Base-by-base conservation (phyloP, 2,329 filamentous ascomycete species). In the Aspergillus clavatus region DNA sequence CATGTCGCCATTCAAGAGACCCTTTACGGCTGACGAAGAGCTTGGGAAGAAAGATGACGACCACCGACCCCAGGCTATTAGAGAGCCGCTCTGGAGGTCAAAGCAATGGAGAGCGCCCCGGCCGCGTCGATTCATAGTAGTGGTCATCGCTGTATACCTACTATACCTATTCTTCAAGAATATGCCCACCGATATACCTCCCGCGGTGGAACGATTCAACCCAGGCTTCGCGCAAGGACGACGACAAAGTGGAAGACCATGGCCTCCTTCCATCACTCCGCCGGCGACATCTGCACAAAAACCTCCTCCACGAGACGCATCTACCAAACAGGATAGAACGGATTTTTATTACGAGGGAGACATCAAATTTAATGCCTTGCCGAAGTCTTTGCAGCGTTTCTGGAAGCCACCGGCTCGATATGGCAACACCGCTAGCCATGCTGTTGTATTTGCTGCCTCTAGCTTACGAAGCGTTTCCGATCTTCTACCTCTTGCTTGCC, bases 401-500 rank as follows among this genome's bases (percentile, higher is more conserved):
- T 63, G 73, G 6, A 71, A 67, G 16, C 81, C 79, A 0, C 70
- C 71, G 21, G 82, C 82, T 4, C 66, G 68, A 39, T 70, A 71
- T 42, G 26, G 51, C 62, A 24, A 69, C 28, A 87, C 86, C 59
- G 78, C 78, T 40, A 89, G 89, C 58, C 51, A 42, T 40, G 53
- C 54, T 19, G 77, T 95, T 12, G 67, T 96, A 3, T 95, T 95
- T 62, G 84, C 83, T 4, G 83, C 86, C 3, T 83, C 87, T 0
- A 89, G 78, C 49, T 68, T 94, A 40, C 79, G 79, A 63, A 93
- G 87, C 60, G 81, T 83, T 12, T 78, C 87, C 0, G 78, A 79
- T 24, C 65, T 96, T 42, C 71, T 95, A 24, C 89, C 89, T 0
- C 74, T 95, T 61, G 88, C 90, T 5, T 97, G 93, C 66, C 80